Conservation (phyloP, 2,329 filamentous ascomycete genomes). For the Dactylella cylindrospora region DNA sequence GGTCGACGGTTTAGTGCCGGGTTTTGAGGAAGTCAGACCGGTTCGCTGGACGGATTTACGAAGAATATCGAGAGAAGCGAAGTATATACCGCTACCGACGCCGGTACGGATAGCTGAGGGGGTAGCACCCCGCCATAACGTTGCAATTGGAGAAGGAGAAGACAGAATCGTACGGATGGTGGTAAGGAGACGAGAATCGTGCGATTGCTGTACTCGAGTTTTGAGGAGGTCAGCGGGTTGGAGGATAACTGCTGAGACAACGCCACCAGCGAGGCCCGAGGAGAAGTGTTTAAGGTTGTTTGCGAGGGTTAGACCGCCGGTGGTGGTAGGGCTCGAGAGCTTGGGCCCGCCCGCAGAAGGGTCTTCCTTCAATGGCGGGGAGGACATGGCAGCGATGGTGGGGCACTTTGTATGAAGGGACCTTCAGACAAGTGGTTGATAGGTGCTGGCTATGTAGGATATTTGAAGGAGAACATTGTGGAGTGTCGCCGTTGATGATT, state of each 20-base stretch:
- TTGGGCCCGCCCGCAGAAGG: slow-evolving; percentile 21
- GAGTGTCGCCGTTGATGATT: no score
- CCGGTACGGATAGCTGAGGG: slow-evolving; percentile 93
- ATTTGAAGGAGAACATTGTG: slow-evolving; percentile 24
- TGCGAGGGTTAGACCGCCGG: slow-evolving; percentile 19
- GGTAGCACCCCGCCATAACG: slow-evolving; percentile 88
- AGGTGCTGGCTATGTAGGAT: slow-evolving; percentile 11
- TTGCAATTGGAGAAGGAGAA: slow-evolving; percentile 66
- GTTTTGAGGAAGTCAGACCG: slow-evolving; percentile 13
- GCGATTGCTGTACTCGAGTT: slow-evolving; percentile 87
- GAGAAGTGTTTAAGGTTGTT: slow-evolving; percentile 65
- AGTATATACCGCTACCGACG: slow-evolving; percentile 90
- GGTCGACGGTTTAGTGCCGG: slow-evolving; percentile 62
- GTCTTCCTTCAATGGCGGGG: slow-evolving; percentile 22
- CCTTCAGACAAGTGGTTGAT: background rate
- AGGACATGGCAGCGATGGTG: no score
- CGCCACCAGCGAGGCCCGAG: slow-evolving; percentile 82
- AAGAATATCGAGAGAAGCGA: slow-evolving; percentile 80
- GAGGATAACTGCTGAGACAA: slow-evolving; percentile 83
- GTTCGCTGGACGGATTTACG: slow-evolving; percentile 62
- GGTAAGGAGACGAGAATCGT: slow-evolving; percentile 60
- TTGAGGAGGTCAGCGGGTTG: slow-evolving; percentile 96
- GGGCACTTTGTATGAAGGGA: no score
- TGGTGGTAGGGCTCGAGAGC: slow-evolving; percentile 18
- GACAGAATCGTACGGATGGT: slow-evolving; percentile 70